Evolutionary conservation across 1,139 yeast genomes (phyloP).

Genomic region (Blastobotrys malaysiensis): DNA sequence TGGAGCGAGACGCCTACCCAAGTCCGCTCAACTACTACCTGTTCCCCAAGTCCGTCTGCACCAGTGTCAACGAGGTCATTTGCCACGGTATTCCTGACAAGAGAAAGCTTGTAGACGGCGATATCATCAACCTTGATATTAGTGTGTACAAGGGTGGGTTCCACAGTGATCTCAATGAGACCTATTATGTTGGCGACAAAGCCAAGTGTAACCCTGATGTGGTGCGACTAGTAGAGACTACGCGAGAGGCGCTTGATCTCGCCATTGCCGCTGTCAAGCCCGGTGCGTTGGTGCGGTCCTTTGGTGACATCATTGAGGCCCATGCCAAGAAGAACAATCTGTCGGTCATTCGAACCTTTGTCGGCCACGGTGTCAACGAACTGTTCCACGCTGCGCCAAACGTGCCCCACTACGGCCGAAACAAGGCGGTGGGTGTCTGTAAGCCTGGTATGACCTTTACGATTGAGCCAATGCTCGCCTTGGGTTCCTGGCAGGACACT

Average conservation of each 20-base stretch:
- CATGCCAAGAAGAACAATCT: constrained; percentile 77
- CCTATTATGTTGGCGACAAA: constrained; percentile 93
- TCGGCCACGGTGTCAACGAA: constrained; percentile 91
- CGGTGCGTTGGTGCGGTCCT: constrained; percentile 78
- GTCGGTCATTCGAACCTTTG: constrained; percentile 83
- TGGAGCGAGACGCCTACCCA: constrained; percentile 89
- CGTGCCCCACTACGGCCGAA: constrained; percentile 87
- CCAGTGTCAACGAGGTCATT: constrained; percentile 89
- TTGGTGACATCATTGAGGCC: constrained; percentile 85
- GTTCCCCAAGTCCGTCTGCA: constrained; percentile 89
- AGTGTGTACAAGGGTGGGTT: constrained; percentile 79
- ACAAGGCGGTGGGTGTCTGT: constrained; percentile 89
- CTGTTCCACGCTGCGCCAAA: constrained; percentile 91
- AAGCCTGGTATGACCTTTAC: constrained; percentile 97
- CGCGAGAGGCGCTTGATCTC: constrained; percentile 79
- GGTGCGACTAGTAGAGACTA: constrained; percentile 87
- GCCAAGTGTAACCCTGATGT: constrained; percentile 68
- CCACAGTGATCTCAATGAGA: constrained; percentile 94
- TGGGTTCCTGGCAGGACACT: constrained; percentile 76
- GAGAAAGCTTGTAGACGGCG: constrained; percentile 83
- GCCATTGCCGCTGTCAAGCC: constrained; percentile 88
- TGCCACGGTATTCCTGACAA: constrained; percentile 98
- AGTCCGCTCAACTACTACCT: constrained; percentile 93
- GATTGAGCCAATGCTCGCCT: constrained; percentile 94
- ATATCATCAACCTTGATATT: constrained; percentile 87